These are phyloP conservation scores for Chondrus crispus DNA, from an alignment of 23 red algal genomes.

Conservation along the genomic window DNA sequence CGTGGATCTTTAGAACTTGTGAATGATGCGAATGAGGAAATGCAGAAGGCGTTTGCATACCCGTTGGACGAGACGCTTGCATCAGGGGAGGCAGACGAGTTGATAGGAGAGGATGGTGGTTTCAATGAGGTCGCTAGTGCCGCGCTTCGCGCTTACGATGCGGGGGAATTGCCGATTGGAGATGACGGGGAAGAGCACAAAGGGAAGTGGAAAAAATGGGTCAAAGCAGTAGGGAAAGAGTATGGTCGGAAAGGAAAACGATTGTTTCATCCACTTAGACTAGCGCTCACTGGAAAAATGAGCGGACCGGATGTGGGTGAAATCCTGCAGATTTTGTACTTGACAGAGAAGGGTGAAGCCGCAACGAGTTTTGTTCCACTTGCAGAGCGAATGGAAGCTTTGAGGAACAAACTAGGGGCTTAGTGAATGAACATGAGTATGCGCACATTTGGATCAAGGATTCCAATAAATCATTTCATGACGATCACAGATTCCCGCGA, in stretches of 20 bases:
- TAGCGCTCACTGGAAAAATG: conserved; percentile 95
- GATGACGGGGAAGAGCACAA: conserved; percentile 52
- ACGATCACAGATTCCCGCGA: too few relatives aligned
- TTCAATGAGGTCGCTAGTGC: conserved; percentile 63
- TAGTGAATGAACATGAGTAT: background rate
- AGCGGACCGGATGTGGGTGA: conserved; percentile 94
- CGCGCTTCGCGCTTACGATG: conserved; percentile 48
- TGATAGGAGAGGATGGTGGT: conserved; percentile 79
- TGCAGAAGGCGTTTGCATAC: conserved; percentile 59
- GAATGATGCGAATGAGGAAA: conserved; percentile 65
- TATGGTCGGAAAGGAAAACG: conserved; percentile 80
- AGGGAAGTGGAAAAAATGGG: conserved; percentile 87
- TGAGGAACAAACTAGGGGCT: conserved; percentile 15
- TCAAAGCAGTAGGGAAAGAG: conserved; percentile 78
- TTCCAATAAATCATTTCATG: too few relatives aligned
- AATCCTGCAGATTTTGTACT: conserved; percentile 65
- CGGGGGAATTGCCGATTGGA: conserved; percentile 35
- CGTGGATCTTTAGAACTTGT: conserved; percentile 78
- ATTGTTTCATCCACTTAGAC: conserved; percentile 93
- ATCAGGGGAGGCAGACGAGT: conserved; percentile 77
- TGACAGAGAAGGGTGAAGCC: conserved; percentile 52
- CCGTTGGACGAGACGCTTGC: conserved; percentile 73
- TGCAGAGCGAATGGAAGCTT: conserved; percentile 52
- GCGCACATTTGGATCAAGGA: too few relatives aligned
- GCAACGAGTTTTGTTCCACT: conserved; percentile 48